Conservation (phyloP, 2,329 filamentous ascomycete species). For the Trichoderma afroharzianum region DNA sequence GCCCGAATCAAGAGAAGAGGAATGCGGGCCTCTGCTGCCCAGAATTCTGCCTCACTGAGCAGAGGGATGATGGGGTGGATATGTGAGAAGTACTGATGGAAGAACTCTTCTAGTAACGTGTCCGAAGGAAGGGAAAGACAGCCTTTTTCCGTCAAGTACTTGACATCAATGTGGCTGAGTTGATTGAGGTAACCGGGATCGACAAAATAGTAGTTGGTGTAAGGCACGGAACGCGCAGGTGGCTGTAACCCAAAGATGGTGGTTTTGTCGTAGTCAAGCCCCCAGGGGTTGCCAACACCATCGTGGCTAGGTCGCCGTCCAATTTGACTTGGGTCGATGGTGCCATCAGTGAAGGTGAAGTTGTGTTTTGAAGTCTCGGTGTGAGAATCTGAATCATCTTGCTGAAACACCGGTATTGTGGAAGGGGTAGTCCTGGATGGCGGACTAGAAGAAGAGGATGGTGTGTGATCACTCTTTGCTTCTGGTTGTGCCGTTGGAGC, state of each 20-base stretch:
- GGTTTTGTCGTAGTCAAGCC: background rate
- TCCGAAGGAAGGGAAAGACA: slow-evolving; percentile 1
- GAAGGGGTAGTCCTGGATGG: background rate
- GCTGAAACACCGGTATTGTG: background rate
- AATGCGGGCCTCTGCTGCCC: slow-evolving; percentile 7
- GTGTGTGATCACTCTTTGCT: background rate
- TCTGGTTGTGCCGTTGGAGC: background rate
- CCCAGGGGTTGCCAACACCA: background rate
- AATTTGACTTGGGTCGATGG: background rate
- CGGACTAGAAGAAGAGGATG: background rate
- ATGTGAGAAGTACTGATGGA: slow-evolving; percentile 9
- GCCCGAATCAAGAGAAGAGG: slow-evolving; percentile 2
- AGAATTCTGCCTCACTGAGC: slow-evolving; percentile 8
- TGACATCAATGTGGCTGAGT: background rate
- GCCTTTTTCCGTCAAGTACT: slow-evolving; percentile 3
- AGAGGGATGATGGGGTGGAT: slow-evolving; percentile 9
- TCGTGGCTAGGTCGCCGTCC: background rate
- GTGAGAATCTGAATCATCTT: background rate
- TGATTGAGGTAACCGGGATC: slow-evolving; percentile 6
- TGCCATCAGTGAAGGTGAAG: background rate
- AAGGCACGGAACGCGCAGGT: background rate
- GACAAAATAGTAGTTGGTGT: slow-evolving; percentile 12
- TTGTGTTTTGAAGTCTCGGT: background rate
- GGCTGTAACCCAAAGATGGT: background rate
- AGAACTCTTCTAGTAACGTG: background rate